Conservation (phyloP, 1,284 basidiomycete species). For the Ganoderma lingzhi region DNA sequence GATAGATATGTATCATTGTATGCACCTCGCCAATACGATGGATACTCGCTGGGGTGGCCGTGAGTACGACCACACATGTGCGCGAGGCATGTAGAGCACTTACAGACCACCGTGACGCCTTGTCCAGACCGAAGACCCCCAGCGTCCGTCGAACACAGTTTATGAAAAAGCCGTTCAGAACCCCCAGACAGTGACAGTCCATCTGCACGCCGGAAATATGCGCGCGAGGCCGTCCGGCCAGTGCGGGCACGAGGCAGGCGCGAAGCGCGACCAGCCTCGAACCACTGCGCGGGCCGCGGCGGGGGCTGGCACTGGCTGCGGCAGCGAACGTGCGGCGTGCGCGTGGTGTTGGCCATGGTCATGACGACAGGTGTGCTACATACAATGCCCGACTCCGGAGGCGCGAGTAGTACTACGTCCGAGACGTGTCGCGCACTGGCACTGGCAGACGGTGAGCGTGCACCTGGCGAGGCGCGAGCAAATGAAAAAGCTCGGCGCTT, state of each 20-base stretch:
- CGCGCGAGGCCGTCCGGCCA: neutral
- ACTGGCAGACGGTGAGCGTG: too few species aligned
- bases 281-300: neutral
- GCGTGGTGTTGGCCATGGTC: neutral
- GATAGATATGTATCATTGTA: neutral
- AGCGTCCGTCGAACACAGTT: neutral
- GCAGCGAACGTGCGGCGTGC: neutral
- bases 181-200: neutral
- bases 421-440: neutral
- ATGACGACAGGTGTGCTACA: neutral
- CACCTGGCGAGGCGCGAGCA: neutral
- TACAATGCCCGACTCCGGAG: too few species aligned
- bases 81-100: neutral
- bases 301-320: neutral
- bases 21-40: neutral
- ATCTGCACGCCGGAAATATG: neutral
- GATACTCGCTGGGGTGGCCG: neutral
- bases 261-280: slow-evolving; percentile 8
- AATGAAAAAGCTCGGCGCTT: neutral
- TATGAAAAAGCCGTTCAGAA: neutral
- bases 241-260: slow-evolving; percentile 6
- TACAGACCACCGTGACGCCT: neutral
- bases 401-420: neutral
- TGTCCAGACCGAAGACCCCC: neutral
- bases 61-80: neutral